Conservation (phyloP, 2,329 filamentous ascomycete species). For the Penicillium sp. region DNA sequence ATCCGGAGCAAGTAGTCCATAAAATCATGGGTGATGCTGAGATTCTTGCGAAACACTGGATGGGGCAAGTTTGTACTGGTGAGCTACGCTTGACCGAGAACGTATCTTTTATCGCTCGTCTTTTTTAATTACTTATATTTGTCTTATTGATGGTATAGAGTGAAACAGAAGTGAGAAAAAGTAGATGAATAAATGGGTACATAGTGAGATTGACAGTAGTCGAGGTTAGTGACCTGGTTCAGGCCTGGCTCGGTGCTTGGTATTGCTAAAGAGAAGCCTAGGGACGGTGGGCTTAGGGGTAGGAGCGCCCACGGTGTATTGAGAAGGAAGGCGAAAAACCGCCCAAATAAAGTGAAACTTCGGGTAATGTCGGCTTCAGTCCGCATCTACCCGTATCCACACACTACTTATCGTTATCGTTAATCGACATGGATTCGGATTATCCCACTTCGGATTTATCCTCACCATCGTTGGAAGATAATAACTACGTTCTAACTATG, state of each 20-base stretch:
- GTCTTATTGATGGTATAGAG: not conserved
- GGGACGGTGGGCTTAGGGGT: no score
- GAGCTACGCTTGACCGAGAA: not conserved
- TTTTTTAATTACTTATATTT: no score
- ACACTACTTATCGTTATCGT: not conserved
- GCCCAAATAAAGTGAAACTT: no score
- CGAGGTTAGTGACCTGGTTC: no score
- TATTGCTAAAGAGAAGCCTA: no score
- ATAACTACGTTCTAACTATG: conserved; percentile 22
- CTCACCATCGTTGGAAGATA: not conserved
- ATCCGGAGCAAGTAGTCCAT: no score
- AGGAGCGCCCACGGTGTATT: no score
- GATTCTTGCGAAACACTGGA: not conserved
- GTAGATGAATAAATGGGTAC: not conserved
- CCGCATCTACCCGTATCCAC: not conserved
- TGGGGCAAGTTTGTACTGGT: not conserved
- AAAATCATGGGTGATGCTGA: not conserved
- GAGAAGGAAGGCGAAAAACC: no score
- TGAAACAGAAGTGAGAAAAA: not conserved
- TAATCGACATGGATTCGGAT: not conserved
- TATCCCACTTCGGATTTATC: not conserved
- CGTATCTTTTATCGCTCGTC: no score
- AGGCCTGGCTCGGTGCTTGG: no score
- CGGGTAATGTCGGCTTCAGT: not conserved
- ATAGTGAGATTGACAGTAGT: not conserved